Base-by-base conservation (phyloP, 371 early-diverging fungal species). In the Mucor ambiguus region DNA sequence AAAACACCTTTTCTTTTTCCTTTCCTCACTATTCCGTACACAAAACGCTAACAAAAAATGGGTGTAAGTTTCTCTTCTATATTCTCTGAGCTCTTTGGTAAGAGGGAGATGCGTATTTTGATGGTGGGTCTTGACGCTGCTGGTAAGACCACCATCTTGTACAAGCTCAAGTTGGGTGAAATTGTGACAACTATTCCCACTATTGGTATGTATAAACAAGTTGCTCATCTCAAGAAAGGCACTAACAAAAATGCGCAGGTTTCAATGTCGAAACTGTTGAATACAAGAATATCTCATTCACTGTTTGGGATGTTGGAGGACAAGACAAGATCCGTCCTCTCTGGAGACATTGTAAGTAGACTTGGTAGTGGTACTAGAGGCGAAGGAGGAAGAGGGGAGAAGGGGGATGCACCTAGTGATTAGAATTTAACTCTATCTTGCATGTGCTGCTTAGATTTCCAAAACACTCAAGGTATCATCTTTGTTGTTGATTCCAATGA, bases 121-220 rank as follows among this genome's bases (percentile, higher is more conserved):
- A 97, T 99, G 78, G 91, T 99, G 14, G 99, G 98, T 37, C 87
- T 96, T 60, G 97, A 96, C 84, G 97, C 95, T 14, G 98, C 99
- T 29, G 99, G 99, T 71, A 99, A 99, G 81, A 99, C 99, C 24
- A 98, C 99, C 73, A 96, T 99, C 79, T 86, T 98, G 74, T 97
- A 94, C 77, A 87, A 80, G 67, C 75, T 83, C 49, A 81, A 94
- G 84, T 83, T 93, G 61, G 97, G 97, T 69, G 97, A 98, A 82
- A 95, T 96, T 37, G 96, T 97, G 43, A 93, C 96, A 43, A 97
- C 98, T 44, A 96, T 98, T 68, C 98, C 98, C 33, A 98, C 90
- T 85, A 82, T 82, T 65, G 83, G 83, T 82, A 80, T 80, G 69
- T 57, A 29, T 35, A 35, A 11, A n/a, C n/a, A n/a, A 32, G 4